phyloP scores from a whole-genome alignment of 2,329 filamentous ascomycete genomes.

The Fusarium pininemorale region DNA sequence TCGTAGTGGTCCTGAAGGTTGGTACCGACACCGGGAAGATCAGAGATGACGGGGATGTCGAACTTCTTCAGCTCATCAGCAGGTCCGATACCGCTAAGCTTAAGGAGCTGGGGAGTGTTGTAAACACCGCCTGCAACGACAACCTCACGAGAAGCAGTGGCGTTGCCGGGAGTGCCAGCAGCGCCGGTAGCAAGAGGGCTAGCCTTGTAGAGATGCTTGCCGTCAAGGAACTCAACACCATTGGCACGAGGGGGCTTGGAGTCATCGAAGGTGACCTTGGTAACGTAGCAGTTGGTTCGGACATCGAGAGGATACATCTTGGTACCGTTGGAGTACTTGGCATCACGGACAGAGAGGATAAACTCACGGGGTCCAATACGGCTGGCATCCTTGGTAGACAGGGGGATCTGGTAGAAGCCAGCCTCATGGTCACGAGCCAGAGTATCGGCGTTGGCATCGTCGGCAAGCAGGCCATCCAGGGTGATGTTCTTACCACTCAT shows the following conservation, averaged over 20 bases:
- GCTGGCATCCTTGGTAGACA: conserved; percentile 59
- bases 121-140: conserved; percentile 60
- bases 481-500: conserved; percentile 21
- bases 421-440: conserved; percentile 19
- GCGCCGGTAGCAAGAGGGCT: conserved; percentile 20
- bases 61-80: conserved; percentile 53
- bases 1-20: conserved; percentile 67
- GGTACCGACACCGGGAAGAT: conserved; percentile 64
- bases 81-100: conserved; percentile 60
- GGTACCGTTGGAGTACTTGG: conserved; percentile 23
- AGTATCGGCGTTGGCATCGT: conserved; percentile 33
- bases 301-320: conserved; percentile 36
- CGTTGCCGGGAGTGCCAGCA: conserved; percentile 18
- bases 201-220: conserved; percentile 35
- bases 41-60: conserved; percentile 55
- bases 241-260: conserved; percentile 43
- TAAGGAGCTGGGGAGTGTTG: conserved; percentile 61
- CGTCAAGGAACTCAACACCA: conserved; percentile 47
- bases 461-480: conserved; percentile 25
- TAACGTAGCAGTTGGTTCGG: conserved; percentile 44
- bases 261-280: conserved; percentile 50
- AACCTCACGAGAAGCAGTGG: conserved; percentile 53
- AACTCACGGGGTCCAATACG: conserved; percentile 66
- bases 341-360: conserved; percentile 50
- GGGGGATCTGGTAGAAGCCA: conserved; percentile 66